Evolutionary conservation across 2,329 filamentous ascomycete genomes (phyloP), one percentile per base, ranked within the genome.

Genomic region (Ophiostoma ips): DNA sequence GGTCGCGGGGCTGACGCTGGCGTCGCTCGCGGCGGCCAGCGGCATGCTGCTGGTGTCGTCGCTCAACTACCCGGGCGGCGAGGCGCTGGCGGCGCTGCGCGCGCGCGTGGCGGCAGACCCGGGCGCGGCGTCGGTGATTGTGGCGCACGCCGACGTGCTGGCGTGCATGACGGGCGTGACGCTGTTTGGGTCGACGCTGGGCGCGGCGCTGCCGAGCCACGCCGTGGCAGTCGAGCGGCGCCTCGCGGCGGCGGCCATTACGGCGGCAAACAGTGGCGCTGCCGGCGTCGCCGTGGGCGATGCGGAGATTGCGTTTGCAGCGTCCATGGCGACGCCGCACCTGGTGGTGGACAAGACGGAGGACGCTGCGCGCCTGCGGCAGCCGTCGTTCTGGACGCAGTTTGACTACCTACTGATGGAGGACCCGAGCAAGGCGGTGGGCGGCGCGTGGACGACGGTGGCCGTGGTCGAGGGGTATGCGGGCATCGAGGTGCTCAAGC

Each of bases 51-150:
- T 83, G 28, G 69, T 94, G 53, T 95, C 88, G 0, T 83, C 85
- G 13, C 78, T 94, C 51, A 98, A 95, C 67, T 98, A 98, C 61
- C 92, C 92, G 1, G 92, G 92, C 45, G 92, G 87, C 19, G 77
- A 85, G 52, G 92, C 89, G 2, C 71, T 96, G 19, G 57, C 65
- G 9, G 68, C 72, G 41, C 67, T 83, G 36, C 70, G 73, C 52
- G 50, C 77, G 5, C 58, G 68, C 12, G 63, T 71, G 3, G 9
- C 37, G 36, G 35, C 63, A 53, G 53, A 59, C 12, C 51, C 55
- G 7, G 45, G 21, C 2, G 58, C 63, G 34, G 59, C 61, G 3
- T 46, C 54, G 5, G 58, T 62, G 35, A 63, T 73, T 12, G 58
- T 59, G 36, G 70, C 81, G 38, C 81, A 84, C 58, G 76, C 79